A percentile compares a stretch with the other conserved stretches of the same genome.
These are phyloP conservation scores for Pilatotrama ljubarskyi DNA, from an alignment of 768 basidiomycete genomes.

Conservation along the genomic window DNA sequence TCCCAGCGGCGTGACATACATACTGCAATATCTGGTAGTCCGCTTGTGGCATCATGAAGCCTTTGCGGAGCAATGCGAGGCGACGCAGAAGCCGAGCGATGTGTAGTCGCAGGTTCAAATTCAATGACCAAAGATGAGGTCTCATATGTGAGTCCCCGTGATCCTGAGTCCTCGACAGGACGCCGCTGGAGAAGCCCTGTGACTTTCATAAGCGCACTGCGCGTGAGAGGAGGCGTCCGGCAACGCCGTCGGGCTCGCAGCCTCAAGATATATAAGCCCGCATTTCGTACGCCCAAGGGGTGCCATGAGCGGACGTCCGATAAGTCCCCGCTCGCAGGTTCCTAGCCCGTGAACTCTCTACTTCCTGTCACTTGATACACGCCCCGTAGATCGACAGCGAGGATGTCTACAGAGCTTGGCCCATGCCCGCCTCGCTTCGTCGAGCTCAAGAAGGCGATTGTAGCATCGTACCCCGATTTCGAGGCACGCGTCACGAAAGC, in stretches of 20 bases:
- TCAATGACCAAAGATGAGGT: background rate
- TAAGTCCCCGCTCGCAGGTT: too few relatives aligned
- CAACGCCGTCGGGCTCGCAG: background rate
- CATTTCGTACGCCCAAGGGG: background rate
- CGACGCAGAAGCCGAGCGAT: background rate
- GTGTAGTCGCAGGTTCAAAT: background rate
- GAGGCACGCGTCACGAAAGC: slow-evolving; percentile 49
- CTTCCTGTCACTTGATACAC: background rate
- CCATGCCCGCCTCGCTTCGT: slow-evolving; percentile 50
- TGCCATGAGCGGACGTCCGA: too few relatives aligned
- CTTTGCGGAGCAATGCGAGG: too few relatives aligned
- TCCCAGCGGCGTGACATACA: too few relatives aligned
- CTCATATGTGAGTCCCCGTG: slow-evolving; percentile 8
- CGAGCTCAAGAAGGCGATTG: slow-evolving; percentile 60
- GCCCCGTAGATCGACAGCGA: background rate
- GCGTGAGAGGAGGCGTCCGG: slow-evolving; percentile 18
- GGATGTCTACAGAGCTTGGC: slow-evolving; percentile 23
- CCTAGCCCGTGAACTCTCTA: background rate
- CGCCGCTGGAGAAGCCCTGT: slow-evolving; percentile 1
- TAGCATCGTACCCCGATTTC: slow-evolving; percentile 51
- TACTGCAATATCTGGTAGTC: too few relatives aligned
- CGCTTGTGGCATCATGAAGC: too few relatives aligned
- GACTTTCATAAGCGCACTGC: background rate
- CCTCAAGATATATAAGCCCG: background rate
- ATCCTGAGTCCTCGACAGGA: slow-evolving; percentile 4